Evolutionary conservation across 352 stramenopile genomes (phyloP), one percentile per base, ranked within the genome.

Genomic region (Globisporangium acanthophoron): DNA sequence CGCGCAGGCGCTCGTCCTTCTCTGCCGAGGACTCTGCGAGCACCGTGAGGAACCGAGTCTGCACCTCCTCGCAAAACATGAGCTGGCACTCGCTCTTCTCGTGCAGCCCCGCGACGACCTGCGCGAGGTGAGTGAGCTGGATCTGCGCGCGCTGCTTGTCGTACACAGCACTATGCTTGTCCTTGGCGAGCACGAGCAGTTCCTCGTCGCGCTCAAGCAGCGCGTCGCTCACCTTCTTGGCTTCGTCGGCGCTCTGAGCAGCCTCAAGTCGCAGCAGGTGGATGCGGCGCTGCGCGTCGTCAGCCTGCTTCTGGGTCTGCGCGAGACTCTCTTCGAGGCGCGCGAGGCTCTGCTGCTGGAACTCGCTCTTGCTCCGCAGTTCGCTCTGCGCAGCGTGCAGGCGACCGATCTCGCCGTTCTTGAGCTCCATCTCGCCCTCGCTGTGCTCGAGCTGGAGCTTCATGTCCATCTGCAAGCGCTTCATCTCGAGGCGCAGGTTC

Each of bases 401-500:
- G 4, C 80, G 65, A 29, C 70, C 67, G 41, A 88, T 88, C 50
- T 90, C 80, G 21, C 76, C 80, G 48, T 87, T 78, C 60, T 90
- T 90, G 35, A 90, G 56, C 56, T 82, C 80, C 58, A 88, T 86
- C 48, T 90, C 80, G 18, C 72, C 66, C 20, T 85, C 74, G 0
- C 64, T 72, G 45, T 87, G 80, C 56, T 88, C 78, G 15, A 85
- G 57, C 64, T 90, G 78, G 18, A 90, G 64, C 52, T 81, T 83
- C 71, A 87, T 84, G 29, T 88, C 80, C 74, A 88, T 85, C 44
- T 86, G 78, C 58, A 88, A 71, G 15, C 78, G 74, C 66, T 87
- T 86, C 61, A 87, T 78, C 59, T 90, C 80, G 18, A 86, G 59
- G 0, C 76, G 64, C 53, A 87, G 53, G 21, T 61, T 82, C 44